Conservation (phyloP, 2,329 filamentous ascomycete species). For the Colletotrichum sp. region DNA sequence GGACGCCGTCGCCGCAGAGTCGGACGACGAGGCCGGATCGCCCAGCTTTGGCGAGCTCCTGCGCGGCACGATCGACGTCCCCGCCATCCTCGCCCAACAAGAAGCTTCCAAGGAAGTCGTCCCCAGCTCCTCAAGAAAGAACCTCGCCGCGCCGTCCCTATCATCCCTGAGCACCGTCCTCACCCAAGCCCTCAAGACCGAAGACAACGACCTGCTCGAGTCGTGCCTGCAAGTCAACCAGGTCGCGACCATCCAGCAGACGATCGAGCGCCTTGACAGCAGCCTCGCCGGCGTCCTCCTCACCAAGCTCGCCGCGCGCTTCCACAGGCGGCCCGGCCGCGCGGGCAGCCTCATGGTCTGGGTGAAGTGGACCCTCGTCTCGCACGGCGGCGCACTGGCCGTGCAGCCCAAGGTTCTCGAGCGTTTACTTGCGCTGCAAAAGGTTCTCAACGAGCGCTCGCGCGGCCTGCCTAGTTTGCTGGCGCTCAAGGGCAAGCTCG, state of each 20-base stretch:
- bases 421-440: constrained; percentile 78
- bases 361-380: constrained; percentile 94
- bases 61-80: constrained; percentile 78
- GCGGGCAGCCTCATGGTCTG: constrained; percentile 91
- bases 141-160: constrained; percentile 68
- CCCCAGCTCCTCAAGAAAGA: constrained; percentile 47
- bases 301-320: constrained; percentile 81
- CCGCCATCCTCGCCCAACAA: constrained; percentile 58
- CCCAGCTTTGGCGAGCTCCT: constrained; percentile 88
- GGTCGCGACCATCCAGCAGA: constrained; percentile 78
- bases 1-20: constrained; percentile 33
- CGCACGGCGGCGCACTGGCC: constrained; percentile 89
- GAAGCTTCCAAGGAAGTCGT: constrained; percentile 29
- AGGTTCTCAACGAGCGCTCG: constrained; percentile 86
- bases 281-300: constrained; percentile 80
- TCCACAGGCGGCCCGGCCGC: constrained; percentile 86
- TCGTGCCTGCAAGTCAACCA: constrained; percentile 87
- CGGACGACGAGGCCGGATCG: constrained; percentile 53
- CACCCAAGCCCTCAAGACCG: constrained; percentile 88
- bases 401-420: constrained; percentile 83
- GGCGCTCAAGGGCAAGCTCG: constrained; percentile 91
- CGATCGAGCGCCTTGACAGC: constrained; percentile 89
- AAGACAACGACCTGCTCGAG: constrained; percentile 88
- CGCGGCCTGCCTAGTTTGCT: constrained; percentile 82
- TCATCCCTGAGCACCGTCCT: constrained; percentile 92